Conservation (phyloP, 345 rosid genomes). For the Populus deltoides region DNA sequence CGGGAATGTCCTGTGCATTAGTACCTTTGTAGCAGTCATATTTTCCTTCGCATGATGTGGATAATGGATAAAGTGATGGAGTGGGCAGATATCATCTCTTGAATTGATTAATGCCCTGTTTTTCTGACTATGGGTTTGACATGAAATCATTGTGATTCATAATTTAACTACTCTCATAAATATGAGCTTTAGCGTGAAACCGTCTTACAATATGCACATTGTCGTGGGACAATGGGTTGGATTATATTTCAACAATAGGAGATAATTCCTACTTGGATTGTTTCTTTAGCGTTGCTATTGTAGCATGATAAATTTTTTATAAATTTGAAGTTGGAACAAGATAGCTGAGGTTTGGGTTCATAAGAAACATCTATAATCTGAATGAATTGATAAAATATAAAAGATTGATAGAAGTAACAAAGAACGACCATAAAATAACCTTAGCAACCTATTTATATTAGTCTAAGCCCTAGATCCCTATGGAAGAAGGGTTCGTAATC, state of each 20-base stretch:
- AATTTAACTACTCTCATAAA: not conserved
- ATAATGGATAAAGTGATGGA: not conserved
- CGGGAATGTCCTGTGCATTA: not conserved
- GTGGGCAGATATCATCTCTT: not conserved
- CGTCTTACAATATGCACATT: not conserved
- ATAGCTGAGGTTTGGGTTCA: no score
- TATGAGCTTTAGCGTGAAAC: not conserved
- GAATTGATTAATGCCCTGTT: not conserved
- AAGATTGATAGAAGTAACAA: conserved; percentile 38
- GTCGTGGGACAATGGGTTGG: not conserved
- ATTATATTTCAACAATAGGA: not conserved
- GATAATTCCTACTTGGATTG: not conserved
- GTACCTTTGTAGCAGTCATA: not conserved
- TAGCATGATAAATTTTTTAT: not conserved
- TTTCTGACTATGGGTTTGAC: not conserved
- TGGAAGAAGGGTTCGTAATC: no score
- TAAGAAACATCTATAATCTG: no score
- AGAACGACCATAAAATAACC: conserved; percentile 51
- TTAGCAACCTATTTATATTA: no score
- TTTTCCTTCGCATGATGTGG: not conserved
- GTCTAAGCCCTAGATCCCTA: no score
- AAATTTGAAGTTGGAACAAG: no score
- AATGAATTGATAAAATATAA: no score
- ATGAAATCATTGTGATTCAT: not conserved
- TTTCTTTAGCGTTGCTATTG: not conserved